phyloP scores from a whole-genome alignment of 257 asterid species.

The Solanum megistacrolobum region DNA sequence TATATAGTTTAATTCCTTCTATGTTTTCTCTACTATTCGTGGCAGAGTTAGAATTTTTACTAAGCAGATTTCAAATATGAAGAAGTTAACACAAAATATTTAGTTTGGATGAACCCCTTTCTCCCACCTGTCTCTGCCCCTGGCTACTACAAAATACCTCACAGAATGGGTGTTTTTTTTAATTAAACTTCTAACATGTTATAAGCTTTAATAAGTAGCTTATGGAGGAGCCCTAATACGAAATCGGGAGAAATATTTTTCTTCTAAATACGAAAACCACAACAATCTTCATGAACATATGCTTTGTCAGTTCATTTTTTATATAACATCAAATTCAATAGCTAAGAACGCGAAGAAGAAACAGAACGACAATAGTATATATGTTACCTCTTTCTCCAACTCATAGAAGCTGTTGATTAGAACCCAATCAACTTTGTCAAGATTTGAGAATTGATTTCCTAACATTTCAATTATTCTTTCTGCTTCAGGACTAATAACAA shows the following conservation, averaged over 20 bases:
- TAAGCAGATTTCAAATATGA: neutral
- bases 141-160: too few species aligned
- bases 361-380: neutral
- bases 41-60: neutral
- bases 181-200: too few species aligned
- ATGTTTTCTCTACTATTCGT: neutral
- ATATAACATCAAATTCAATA: neutral
- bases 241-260: too few species aligned
- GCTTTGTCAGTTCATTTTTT: neutral
- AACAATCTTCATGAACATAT: neutral
- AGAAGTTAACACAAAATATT: neutral
- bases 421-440: slow-evolving; percentile 10
- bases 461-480: neutral
- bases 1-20: neutral
- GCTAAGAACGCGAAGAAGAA: neutral
- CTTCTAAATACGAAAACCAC: too few species aligned
- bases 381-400: slow-evolving; percentile 17
- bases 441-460: neutral
- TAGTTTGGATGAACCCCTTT: too few species aligned
- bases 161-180: too few species aligned
- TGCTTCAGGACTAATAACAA: neutral
- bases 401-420: slow-evolving; percentile 13
- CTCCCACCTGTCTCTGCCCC: too few species aligned
- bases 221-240: neutral
- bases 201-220: neutral